Evolutionary conservation across 768 basidiomycete species (phyloP), one percentile per base, ranked within the genome.

Genomic region (Psilocybe azurescens): DNA sequence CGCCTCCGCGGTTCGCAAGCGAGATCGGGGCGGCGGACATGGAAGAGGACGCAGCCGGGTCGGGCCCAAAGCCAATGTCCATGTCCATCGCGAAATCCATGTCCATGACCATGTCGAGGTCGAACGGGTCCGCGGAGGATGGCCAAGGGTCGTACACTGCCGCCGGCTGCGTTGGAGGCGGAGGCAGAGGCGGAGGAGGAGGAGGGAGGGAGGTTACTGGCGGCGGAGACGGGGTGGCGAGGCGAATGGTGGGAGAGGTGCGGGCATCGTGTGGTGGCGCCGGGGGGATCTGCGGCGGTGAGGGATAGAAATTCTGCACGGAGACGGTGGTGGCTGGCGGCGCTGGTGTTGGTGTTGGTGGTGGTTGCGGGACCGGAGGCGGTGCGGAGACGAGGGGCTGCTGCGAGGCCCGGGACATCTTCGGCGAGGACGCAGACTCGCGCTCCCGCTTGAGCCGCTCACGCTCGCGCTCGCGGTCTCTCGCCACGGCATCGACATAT

Each of bases 401-500:
- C 56, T 24, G 24, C 24, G 9, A 60, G 39, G 74, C 66, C 44
- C 76, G 71, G 8, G 65, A 53, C 60, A 77, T 65, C 50, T 72
- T 75, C 7, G 79, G 79, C 6, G 56, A 50, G 1, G 79, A 79
- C 28, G 72, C 67, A 39, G 75, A 79, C 67, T 91, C 89, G 18
- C 89, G 77, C 72, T 90, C 90, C 51, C 83, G 78, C 66, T 86
- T 86, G 51, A 92, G 80, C 29, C 90, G 80, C 65, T 93, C 91
- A 5, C 91, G 80, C 72, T 95, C 93, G 59, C 81, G 80, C 62
- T 94, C 93, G 16, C 93, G 80, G 67, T 94, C 93, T 64, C 85
- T 85, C 3, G 87, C 88, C 5, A 93, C 83, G 8, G 84, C 83
- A 59, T 94, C 93, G 5, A 94, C 89, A 67, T 91, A 94, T 1